Percentiles rank a stretch among this genome's conserved stretches.
These are phyloP conservation scores for Cordyceps militaris DNA, from an alignment of 2,329 filamentous ascomycete genomes.

Conservation along the genomic window DNA sequence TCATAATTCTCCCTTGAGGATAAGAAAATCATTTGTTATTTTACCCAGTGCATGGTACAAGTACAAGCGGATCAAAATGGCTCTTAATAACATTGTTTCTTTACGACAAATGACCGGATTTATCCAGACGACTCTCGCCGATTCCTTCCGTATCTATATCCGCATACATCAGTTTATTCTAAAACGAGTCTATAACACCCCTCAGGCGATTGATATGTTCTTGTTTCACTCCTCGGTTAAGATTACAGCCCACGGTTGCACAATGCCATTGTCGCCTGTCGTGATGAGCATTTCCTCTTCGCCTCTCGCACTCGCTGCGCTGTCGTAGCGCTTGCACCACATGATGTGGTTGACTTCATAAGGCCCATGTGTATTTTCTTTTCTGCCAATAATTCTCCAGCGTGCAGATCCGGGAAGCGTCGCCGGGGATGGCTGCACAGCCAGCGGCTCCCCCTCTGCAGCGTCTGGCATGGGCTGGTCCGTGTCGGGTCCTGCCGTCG, in stretches of 20 bases:
- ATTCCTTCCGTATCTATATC: background rate
- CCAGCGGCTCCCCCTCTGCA: constrained; percentile 4
- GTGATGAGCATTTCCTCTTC: constrained; percentile 80
- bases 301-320: constrained; percentile 44
- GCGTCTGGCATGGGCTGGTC: constrained; percentile 25
- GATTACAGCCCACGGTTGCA: constrained; percentile 71
- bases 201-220: background rate
- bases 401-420: constrained; percentile 31
- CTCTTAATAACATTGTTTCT: constrained; percentile 11
- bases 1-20: constrained; percentile 26
- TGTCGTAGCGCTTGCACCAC: constrained; percentile 77
- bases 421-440: background rate
- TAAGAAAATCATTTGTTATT: constrained; percentile 17
- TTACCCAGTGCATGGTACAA: constrained; percentile 18
- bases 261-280: constrained; percentile 85
- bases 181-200: constrained; percentile 3
- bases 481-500: constrained; percentile 15
- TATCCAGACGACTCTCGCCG: no score
- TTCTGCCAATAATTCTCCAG: constrained; percentile 66
- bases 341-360: constrained; percentile 91
- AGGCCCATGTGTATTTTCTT: constrained; percentile 74
- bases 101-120: background rate
- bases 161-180: background rate
- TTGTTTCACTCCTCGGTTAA: background rate
- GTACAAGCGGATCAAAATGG: constrained; percentile 15